Evolutionary conservation across 2,329 filamentous ascomycete species (phyloP).

Genomic region (Cadophora malorum): DNA sequence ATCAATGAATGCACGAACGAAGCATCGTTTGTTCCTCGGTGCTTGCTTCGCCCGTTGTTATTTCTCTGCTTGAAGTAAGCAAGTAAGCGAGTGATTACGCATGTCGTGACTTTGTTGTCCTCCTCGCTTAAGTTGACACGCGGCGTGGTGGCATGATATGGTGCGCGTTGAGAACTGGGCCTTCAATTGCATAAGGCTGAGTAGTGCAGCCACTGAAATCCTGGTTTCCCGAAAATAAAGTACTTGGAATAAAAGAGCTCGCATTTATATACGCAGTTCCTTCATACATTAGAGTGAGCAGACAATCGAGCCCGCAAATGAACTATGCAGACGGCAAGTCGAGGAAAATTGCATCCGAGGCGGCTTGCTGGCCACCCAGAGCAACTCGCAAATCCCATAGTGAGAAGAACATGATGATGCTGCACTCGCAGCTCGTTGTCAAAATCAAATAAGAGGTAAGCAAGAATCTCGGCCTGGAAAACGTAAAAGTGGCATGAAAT

Average conservation of each 20-base stretch:
- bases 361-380: no score
- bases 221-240: not conserved
- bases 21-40: not conserved
- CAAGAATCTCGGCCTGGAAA: not conserved
- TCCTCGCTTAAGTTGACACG: not conserved
- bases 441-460: not conserved
- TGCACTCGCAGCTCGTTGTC: not conserved
- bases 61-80: not conserved
- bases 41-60: not conserved
- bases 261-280: not conserved
- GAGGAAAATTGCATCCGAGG: no score
- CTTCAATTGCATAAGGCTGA: not conserved
- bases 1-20: not conserved
- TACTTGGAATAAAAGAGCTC: not conserved
- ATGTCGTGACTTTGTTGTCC: not conserved
- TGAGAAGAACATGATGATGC: not conserved
- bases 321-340: not conserved
- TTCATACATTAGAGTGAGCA: not conserved
- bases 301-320: not conserved
- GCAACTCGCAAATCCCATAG: no score
- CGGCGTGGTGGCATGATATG: conserved; percentile 4
- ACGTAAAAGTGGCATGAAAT: no score
- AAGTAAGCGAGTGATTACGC: not conserved
- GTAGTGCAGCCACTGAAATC: not conserved
- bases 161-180: not conserved